Evolutionary conservation across 2,329 filamentous ascomycete species (phyloP).

Genomic region (Dothistroma septosporum): DNA sequence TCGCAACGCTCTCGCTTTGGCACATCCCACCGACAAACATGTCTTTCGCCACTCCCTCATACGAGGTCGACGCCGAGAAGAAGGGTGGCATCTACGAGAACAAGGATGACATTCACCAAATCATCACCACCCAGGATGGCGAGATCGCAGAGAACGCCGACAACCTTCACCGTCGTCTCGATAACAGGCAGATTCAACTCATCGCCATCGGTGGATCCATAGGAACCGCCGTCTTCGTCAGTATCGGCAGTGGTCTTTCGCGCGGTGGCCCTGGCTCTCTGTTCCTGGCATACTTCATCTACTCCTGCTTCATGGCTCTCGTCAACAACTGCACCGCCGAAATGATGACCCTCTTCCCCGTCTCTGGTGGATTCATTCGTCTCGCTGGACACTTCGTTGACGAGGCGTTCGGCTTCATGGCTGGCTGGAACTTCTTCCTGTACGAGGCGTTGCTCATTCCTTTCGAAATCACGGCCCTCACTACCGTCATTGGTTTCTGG

Average conservation of each 20-base stretch:
- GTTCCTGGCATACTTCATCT: constrained; percentile 57
- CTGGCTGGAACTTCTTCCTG: constrained; percentile 23
- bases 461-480: constrained; percentile 50
- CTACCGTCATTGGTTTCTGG: constrained; percentile 41
- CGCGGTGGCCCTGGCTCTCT: constrained; percentile 51
- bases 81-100: background rate
- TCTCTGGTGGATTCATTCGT: constrained; percentile 61
- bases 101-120: constrained; percentile 10
- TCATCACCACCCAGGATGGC: constrained; percentile 24
- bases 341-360: constrained; percentile 60
- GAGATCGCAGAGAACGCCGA: constrained; percentile 33
- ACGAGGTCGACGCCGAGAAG: constrained; percentile 1
- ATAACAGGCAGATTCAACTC: constrained; percentile 43
- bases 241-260: constrained; percentile 55
- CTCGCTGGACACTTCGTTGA: constrained; percentile 62
- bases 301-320: constrained; percentile 53
- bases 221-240: constrained; percentile 34
- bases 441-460: constrained; percentile 47
- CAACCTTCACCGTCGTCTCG: constrained; percentile 47
- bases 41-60: background rate
- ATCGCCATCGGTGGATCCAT: constrained; percentile 37
- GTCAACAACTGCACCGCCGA: constrained; percentile 65
- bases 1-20: background rate
- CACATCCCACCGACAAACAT: background rate
- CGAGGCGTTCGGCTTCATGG: constrained; percentile 57